These are phyloP conservation scores for Mesembryanthemum crystallinum DNA, from an alignment of 148 eudicot species.

Conservation along the genomic window DNA sequence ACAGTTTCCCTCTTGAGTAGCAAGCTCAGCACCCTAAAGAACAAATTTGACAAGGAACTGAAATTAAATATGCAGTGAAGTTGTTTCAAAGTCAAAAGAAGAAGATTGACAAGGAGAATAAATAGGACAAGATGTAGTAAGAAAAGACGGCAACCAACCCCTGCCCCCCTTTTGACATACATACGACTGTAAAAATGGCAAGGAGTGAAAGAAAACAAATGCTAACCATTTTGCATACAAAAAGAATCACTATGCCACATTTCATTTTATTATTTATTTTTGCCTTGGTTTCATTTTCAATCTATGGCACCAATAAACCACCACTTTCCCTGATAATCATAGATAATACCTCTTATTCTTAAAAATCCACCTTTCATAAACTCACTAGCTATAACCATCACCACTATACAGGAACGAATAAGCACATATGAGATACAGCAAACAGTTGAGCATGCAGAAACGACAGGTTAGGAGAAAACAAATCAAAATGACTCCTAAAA, in stretches of 20 bases:
- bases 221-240: not conserved
- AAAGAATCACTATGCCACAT: not conserved
- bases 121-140: not conserved
- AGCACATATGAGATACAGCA: constrained; percentile 2
- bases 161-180: not conserved
- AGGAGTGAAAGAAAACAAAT: not conserved
- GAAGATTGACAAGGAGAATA: not conserved
- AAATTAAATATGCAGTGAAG: not conserved
- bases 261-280: too few relatives aligned
- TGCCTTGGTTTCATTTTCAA: not conserved
- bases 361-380: not conserved
- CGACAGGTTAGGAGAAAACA: too few relatives aligned
- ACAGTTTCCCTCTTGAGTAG: constrained; percentile 77
- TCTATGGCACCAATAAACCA: not conserved
- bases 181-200: not conserved
- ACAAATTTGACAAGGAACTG: constrained; percentile 7
- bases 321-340: not conserved
- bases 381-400: not conserved
- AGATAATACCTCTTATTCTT: not conserved
- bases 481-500: too few relatives aligned
- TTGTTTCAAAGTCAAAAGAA: not conserved
- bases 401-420: not conserved
- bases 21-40: constrained; percentile 83
- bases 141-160: not conserved
- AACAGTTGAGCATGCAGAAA: not conserved